Evolutionary conservation across 1,284 basidiomycete species (phyloP).

Genomic region (Irpex sp.): DNA sequence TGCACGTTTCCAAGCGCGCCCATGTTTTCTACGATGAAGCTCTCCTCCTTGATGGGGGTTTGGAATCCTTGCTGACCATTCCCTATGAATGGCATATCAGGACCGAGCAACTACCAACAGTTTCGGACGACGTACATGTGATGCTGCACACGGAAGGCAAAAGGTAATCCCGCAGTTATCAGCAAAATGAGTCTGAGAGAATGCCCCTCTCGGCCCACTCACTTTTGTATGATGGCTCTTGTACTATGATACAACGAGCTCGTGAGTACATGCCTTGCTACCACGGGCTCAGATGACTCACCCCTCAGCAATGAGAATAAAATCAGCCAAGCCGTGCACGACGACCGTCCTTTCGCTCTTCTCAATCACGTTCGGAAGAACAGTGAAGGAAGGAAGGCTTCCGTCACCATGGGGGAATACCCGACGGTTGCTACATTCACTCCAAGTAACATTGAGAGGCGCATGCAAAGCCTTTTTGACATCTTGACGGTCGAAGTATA

Average conservation of each 20-base stretch:
- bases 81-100: slow-evolving; percentile 37
- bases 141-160: slow-evolving; percentile 40
- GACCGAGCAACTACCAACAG: slow-evolving; percentile 10
- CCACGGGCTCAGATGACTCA: slow-evolving; percentile 25
- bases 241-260: not conserved
- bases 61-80: slow-evolving; percentile 70
- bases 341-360: slow-evolving; percentile 69
- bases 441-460: slow-evolving; percentile 57
- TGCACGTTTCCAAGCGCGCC: slow-evolving; percentile 64
- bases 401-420: slow-evolving; percentile 58
- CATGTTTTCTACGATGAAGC: slow-evolving; percentile 65
- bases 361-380: slow-evolving; percentile 72
- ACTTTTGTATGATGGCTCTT: slow-evolving; percentile 27
- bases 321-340: slow-evolving; percentile 70
- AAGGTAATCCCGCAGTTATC: not conserved
- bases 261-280: not conserved
- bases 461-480: slow-evolving; percentile 76
- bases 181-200: not conserved
- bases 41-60: slow-evolving; percentile 58
- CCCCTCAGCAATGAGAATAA: slow-evolving; percentile 70
- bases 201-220: slow-evolving; percentile 4
- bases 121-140: slow-evolving; percentile 49
- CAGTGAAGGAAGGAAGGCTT: slow-evolving; percentile 60
- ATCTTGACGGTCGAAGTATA: slow-evolving; percentile 68
- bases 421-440: slow-evolving; percentile 54